phyloP scores from a whole-genome alignment of 192 early-diverging fungal genomes.

The Blastocladiella britannica region DNA sequence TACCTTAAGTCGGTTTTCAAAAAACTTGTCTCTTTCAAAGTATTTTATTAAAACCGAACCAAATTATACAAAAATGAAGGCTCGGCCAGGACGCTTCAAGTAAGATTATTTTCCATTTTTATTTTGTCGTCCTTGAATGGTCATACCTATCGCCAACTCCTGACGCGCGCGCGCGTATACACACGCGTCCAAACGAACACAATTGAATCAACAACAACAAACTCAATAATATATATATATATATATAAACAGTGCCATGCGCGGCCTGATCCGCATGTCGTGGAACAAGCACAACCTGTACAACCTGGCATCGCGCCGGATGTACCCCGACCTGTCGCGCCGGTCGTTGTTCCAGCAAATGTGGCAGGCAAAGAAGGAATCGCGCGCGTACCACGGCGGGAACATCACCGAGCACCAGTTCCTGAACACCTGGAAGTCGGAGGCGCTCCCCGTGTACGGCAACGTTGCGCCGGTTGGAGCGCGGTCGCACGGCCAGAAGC shows the following conservation, averaged over 20 bases:
- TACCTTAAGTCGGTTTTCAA: too few species aligned
- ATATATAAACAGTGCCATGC: constrained; percentile 1
- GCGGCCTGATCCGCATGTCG: constrained; percentile 71
- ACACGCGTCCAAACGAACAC: too few species aligned
- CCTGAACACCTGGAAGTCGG: constrained; percentile 25
- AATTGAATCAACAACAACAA: neutral
- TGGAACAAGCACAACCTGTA: constrained; percentile 88
- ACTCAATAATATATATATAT: neutral
- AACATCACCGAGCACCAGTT: constrained; percentile 74
- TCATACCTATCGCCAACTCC: too few species aligned
- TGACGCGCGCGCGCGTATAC: too few species aligned
- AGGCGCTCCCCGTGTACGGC: neutral
- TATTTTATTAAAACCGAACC: too few species aligned
- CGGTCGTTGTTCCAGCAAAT: constrained; percentile 77
- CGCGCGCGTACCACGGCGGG: constrained; percentile 80
- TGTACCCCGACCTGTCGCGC: constrained; percentile 24
- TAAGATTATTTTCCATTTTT: too few species aligned
- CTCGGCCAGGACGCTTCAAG: too few species aligned
- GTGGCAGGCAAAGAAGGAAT: constrained; percentile 82
- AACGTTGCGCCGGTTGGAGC: too few species aligned
- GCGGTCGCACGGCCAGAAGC: neutral
- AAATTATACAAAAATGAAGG: too few species aligned
- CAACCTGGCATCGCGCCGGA: constrained; percentile 43
- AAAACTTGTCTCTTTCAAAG: too few species aligned
- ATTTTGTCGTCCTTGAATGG: too few species aligned